Conservation (phyloP, 345 rosid genomes). For the Zanthoxylum bungeanum region DNA sequence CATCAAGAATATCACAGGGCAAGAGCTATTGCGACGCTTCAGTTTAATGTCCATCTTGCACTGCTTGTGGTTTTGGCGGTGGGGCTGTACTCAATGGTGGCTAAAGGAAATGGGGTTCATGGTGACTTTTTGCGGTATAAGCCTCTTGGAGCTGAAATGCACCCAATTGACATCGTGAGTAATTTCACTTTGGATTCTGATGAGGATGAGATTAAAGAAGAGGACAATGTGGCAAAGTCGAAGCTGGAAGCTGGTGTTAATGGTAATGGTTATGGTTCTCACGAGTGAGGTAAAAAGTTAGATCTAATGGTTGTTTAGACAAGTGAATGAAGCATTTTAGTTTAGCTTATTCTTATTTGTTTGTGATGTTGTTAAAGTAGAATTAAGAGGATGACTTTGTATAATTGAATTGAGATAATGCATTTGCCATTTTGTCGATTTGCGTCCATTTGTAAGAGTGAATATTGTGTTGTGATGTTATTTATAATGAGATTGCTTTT, state of each 20-base stretch:
- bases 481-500: not conserved
- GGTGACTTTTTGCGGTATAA: slow-evolving; percentile 41
- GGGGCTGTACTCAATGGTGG: slow-evolving; percentile 45
- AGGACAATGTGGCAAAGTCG: slow-evolving; percentile 18
- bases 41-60: slow-evolving; percentile 88
- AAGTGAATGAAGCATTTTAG: not conserved
- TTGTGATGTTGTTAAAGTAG: not conserved
- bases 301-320: not conserved
- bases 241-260: slow-evolving; percentile 41
- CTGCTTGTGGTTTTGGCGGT: slow-evolving; percentile 51
- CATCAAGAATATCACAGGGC: slow-evolving; percentile 81
- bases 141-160: slow-evolving; percentile 68
- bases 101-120: slow-evolving; percentile 37
- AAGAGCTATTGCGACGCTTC: slow-evolving; percentile 84
- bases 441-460: not conserved
- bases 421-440: not conserved
- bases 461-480: not conserved
- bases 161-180: slow-evolving; percentile 37
- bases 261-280: slow-evolving; percentile 40
- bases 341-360: slow-evolving; percentile 6
- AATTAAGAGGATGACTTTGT: slow-evolving; percentile 10
- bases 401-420: slow-evolving; percentile 18
- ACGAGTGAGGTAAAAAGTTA: slow-evolving; percentile 36
- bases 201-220: slow-evolving; percentile 57
- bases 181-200: slow-evolving; percentile 78